Evolutionary conservation across 768 basidiomycete genomes (phyloP).

Genomic region (Psilocybe cubensis): DNA sequence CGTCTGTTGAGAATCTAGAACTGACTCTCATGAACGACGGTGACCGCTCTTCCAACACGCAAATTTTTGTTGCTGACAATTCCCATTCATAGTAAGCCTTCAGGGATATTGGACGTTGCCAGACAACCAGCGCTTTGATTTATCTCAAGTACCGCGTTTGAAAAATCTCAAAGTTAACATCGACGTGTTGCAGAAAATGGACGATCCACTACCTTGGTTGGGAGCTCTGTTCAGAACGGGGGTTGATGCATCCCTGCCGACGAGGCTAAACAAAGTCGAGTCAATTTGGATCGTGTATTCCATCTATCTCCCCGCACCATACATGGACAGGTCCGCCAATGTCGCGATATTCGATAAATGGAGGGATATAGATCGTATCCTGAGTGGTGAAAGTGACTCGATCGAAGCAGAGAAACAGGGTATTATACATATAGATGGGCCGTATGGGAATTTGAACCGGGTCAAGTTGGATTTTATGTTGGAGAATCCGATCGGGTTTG

Average conservation of each 20-base stretch:
- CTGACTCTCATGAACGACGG: constrained; percentile 30
- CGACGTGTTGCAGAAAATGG: constrained; percentile 29
- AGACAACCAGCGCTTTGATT: constrained; percentile 20
- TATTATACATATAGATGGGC: constrained; percentile 8
- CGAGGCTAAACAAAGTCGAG: constrained; percentile 16
- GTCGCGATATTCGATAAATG: constrained; percentile 28
- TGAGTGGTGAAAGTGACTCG: constrained; percentile 19
- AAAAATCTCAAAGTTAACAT: constrained; percentile 25
- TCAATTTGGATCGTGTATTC: constrained; percentile 26
- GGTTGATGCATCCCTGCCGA: constrained; percentile 12
- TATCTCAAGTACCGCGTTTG: constrained; percentile 27
- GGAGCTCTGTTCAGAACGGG: constrained; percentile 26
- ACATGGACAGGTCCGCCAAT: constrained; percentile 31
- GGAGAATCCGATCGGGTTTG: constrained; percentile 33
- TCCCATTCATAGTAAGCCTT: constrained; percentile 17
- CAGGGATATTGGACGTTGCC: constrained; percentile 23
- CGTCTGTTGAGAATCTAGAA: constrained; percentile 24
- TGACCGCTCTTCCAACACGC: neutral
- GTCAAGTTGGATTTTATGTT: constrained; percentile 32
- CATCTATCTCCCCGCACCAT: constrained; percentile 31
- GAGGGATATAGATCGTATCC: constrained; percentile 27
- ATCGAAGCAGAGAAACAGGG: neutral
- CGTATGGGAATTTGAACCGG: constrained; percentile 23
- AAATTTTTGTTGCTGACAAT: neutral
- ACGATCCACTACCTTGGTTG: constrained; percentile 33